Evolutionary conservation across 495 filamentous ascomycete genomes (phyloP), one percentile per base, ranked within the genome.

Genomic region (Recurvomyces mirabilis): DNA sequence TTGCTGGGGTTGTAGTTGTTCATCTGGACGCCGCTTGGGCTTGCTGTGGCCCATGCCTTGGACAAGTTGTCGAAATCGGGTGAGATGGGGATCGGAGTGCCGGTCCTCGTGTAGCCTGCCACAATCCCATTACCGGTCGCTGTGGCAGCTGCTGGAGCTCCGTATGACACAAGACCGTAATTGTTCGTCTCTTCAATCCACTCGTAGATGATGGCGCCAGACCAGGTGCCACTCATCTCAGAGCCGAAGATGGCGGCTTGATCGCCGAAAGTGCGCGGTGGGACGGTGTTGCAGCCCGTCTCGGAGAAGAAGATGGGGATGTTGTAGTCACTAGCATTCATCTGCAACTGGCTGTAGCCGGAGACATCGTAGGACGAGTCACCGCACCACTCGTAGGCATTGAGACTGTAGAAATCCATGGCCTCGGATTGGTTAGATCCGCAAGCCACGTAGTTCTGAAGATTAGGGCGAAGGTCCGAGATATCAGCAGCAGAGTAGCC

Each of bases 401-500:
- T 93, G 26, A 94, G 67, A 12, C 75, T 71, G 60, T 82, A 94
- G 65, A 93, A 89, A 57, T 94, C 87, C 46, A 89, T 65, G 10
- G 72, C 72, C 50, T 89, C 82, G 5, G 75, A 73, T 18, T 67
- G 21, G 54, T 89, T 77, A 38, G 62, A 63, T 34, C 77, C 77
- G 61, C 87, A 94, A 10, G 82, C 81, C 24, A 94, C 66, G 61
- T 94, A 94, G 57, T 94, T 79, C 62, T 94, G 87, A 1, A 94
- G 68, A 77, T 81, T 85, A 25, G 87, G 86, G 15, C 87, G 78
- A 31, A 91, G 74, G 32, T 75, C 68, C 2, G 82, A 67, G 50
- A 93, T 88, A 60, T 94, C 87, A 24, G 86, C 84, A 53, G 84
- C 86, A 6, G 84, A 86, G 64, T 94, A 94, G 31, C 87, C 87